These are phyloP conservation scores for Pichia heedii DNA, from an alignment of 805 yeast species.

Conservation along the genomic window DNA sequence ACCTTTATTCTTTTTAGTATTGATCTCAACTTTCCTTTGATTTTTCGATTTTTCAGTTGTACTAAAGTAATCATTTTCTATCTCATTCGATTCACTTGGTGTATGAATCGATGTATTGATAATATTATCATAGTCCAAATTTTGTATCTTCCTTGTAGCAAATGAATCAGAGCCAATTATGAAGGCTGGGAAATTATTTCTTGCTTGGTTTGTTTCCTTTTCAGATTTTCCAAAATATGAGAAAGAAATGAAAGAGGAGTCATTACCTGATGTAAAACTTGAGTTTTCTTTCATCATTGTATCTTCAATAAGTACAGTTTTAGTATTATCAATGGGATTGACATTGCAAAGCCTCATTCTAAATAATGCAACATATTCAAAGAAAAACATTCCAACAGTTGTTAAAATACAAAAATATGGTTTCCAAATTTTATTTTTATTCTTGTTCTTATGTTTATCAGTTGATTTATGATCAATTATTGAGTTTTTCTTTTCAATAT, in stretches of 20 bases:
- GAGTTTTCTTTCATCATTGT: conserved; percentile 7
- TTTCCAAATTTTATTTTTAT: conserved; percentile 30
- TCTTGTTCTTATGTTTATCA: neutral
- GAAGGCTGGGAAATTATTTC: conserved; percentile 16
- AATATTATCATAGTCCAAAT: conserved; percentile 18
- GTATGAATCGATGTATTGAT: conserved; percentile 7
- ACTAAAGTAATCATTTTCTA: neutral
- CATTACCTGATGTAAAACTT: neutral
- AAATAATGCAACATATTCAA: conserved; percentile 31
- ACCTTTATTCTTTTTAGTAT: neutral
- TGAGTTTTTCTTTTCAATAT: neutral
- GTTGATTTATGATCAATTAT: neutral
- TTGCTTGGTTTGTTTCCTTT: neutral
- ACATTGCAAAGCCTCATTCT: conserved; percentile 21
- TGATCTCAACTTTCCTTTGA: neutral
- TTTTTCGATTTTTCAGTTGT: neutral
- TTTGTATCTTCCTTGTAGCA: conserved; percentile 23
- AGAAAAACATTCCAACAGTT: conserved; percentile 39
- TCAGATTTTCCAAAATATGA: conserved; percentile 5
- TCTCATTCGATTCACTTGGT: neutral
- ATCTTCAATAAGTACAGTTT: conserved; percentile 24
- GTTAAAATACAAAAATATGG: conserved; percentile 41
- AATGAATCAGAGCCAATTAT: conserved; percentile 19
- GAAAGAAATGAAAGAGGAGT: conserved; percentile 1
- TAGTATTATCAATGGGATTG: conserved; percentile 6